Percentiles rank a stretch among this genome's conserved stretches.
Conservation (phyloP, 2,329 filamentous ascomycete genomes). For the Fusarium coicis region DNA sequence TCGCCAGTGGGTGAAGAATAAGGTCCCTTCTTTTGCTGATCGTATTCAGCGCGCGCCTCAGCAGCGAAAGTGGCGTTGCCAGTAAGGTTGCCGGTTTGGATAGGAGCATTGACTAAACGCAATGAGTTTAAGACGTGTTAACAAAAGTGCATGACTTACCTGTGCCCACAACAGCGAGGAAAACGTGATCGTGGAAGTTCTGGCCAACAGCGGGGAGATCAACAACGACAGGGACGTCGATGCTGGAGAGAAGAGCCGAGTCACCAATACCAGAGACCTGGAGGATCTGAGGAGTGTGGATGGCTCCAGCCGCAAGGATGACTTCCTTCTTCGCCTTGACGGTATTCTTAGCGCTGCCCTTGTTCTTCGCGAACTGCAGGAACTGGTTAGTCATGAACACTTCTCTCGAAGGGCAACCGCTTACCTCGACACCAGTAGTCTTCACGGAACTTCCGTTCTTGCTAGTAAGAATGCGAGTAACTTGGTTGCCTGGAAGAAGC, state of each 20-base stretch:
- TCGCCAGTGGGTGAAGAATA: conserved; percentile 26
- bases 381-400: accelerated
- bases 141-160: not conserved
- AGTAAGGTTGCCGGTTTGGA: conserved; percentile 18
- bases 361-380: conserved; percentile 14
- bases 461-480: conserved; percentile 32
- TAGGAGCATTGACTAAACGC: conserved; percentile 18
- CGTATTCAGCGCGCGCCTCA: conserved; percentile 15
- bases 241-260: conserved; percentile 47
- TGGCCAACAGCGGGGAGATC: conserved; percentile 62
- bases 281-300: conserved; percentile 57
- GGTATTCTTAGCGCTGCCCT: not conserved
- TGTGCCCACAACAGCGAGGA: conserved; percentile 3
- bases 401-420: accelerated
- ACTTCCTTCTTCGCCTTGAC: conserved; percentile 50
- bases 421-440: conserved; percentile 36
- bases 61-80: conserved; percentile 32
- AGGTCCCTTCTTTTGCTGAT: conserved; percentile 18
- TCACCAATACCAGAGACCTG: conserved; percentile 62
- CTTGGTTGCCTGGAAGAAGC: conserved; percentile 22
- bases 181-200: conserved; percentile 56
- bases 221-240: conserved; percentile 54
- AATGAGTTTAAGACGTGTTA: not conserved
- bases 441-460: conserved; percentile 8
- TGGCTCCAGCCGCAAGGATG: conserved; percentile 54